Evolutionary conservation across 2,329 filamentous ascomycete genomes (phyloP).

Genomic region (Microdochium bolleyi): DNA sequence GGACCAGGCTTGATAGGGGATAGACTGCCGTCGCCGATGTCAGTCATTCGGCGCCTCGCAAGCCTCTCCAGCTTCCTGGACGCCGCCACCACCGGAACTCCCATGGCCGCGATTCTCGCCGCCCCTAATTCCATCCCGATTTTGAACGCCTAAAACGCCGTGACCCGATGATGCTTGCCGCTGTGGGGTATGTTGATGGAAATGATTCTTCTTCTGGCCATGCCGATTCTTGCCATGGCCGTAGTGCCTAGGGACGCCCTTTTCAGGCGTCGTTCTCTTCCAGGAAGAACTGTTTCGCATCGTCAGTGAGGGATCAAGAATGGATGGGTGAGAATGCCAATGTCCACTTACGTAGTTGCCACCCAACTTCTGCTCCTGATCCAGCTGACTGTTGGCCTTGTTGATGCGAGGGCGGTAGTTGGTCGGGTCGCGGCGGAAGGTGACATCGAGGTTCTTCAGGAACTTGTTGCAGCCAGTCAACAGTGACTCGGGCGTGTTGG

Average conservation of each 20-base stretch:
- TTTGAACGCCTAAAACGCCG: constrained; percentile 47
- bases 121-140: constrained; percentile 13
- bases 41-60: constrained; percentile 58
- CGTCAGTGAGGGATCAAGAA: too few species aligned
- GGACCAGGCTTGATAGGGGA: constrained; percentile 59
- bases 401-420: constrained; percentile 98
- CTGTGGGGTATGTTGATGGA: constrained; percentile 22
- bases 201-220: constrained; percentile 12
- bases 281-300: constrained; percentile 75
- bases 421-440: constrained; percentile 94
- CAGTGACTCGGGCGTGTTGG: constrained; percentile 84
- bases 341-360: constrained; percentile 78
- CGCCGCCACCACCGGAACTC: constrained; percentile 17
- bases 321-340: too few species aligned
- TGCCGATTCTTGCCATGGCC: constrained; percentile 16
- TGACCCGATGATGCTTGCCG: constrained; percentile 24
- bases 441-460: constrained; percentile 93
- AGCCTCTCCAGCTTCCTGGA: constrained; percentile 51
- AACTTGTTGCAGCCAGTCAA: constrained; percentile 95
- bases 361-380: constrained; percentile 90
- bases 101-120: constrained; percentile 26
- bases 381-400: constrained; percentile 90
- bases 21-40: constrained; percentile 51
- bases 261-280: constrained; percentile 65
- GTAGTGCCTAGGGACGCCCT: constrained; percentile 45